Conservation (phyloP, 192 early-diverging fungal species). For the Entomortierella parvispora region DNA sequence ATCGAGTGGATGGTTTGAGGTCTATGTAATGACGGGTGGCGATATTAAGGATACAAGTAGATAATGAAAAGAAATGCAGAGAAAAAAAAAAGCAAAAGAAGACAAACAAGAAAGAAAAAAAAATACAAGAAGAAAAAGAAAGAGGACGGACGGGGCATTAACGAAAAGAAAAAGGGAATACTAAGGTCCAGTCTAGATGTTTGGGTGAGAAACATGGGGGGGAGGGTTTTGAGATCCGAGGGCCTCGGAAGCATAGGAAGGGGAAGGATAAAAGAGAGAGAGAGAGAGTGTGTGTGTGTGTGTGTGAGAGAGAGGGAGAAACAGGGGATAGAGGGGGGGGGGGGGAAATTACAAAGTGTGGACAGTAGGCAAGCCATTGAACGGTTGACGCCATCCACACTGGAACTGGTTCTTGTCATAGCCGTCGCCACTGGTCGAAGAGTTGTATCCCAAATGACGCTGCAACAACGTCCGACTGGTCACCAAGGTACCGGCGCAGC, state of each 20-base stretch:
- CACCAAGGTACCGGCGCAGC: slow-evolving; percentile 56
- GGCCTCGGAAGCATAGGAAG: too few species aligned
- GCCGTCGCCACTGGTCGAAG: slow-evolving; percentile 58
- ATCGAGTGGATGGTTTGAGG: background rate
- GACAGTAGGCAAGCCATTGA: slow-evolving; percentile 50
- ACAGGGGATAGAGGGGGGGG: background rate
- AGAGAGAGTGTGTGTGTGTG: background rate
- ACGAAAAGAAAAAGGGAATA: slow-evolving; percentile 7
- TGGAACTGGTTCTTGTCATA: slow-evolving; percentile 64
- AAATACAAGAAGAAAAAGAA: background rate
- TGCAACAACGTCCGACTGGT: slow-evolving; percentile 60
- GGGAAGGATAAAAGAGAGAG: background rate
- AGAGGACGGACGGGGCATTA: background rate
- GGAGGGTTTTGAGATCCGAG: too few species aligned
- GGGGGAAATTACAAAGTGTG: slow-evolving; percentile 33
- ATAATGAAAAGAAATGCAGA: background rate
- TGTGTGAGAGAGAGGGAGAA: background rate
- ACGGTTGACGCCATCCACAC: slow-evolving; percentile 67
- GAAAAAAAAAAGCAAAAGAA: background rate
- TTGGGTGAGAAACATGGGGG: background rate
- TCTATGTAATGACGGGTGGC: background rate
- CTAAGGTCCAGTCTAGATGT: background rate
- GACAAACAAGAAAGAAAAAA: background rate
- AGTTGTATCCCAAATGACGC: slow-evolving; percentile 65
- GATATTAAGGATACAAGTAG: background rate